These are phyloP conservation scores for Saccharomycopsis sp. DNA, from an alignment of 805 yeast genomes.

Conservation along the genomic window DNA sequence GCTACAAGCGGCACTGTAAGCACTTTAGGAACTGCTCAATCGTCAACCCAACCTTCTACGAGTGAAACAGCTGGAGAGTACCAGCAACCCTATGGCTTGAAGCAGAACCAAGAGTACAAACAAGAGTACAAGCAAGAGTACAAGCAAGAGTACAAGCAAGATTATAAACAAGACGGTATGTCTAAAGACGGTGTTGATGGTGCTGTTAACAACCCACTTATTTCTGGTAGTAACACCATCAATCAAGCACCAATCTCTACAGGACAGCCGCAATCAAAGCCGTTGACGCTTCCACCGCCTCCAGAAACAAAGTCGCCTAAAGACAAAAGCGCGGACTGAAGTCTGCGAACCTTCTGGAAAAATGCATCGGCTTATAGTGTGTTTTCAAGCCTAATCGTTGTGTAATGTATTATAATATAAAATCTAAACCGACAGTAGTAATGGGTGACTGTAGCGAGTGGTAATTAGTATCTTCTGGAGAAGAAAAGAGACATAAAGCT, in stretches of 20 bases:
- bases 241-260: no score
- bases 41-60: neutral
- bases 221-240: neutral
- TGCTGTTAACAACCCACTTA: neutral
- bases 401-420: slow-evolving; percentile 1
- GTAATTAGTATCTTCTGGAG: no score
- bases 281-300: neutral
- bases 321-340: neutral
- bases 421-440: neutral
- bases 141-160: neutral
- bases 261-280: neutral
- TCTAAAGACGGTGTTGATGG: neutral
- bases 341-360: no score
- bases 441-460: no score
- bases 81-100: neutral
- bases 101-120: neutral
- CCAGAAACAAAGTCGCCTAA: neutral
- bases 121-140: no score
- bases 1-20: neutral
- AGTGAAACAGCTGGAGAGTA: neutral
- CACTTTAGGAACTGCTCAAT: neutral
- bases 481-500: no score
- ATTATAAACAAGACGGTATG: neutral
- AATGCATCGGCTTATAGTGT: neutral
- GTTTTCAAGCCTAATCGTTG: neutral